Evolutionary conservation across 441 rosid species (phyloP).

Genomic region (Mallotus japonicus): DNA sequence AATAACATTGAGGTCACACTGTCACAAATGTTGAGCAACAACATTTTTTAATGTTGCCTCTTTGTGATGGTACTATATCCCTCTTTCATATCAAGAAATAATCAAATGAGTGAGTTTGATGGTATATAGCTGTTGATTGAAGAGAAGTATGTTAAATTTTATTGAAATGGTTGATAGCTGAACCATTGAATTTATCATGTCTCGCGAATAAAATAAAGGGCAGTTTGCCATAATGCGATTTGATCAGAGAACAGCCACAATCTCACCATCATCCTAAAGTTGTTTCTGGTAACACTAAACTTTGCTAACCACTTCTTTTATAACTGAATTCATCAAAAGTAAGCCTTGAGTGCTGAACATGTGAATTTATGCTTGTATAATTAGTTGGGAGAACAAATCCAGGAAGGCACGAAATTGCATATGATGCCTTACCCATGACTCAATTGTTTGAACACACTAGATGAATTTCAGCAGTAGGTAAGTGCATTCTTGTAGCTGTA

Average conservation of each 20-base stretch:
- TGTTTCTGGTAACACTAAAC: conserved; percentile 41
- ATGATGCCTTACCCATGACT: conserved; percentile 41
- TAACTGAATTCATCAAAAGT: conserved; percentile 32
- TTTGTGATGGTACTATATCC: conserved; percentile 25
- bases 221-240: no score
- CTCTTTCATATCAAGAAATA: conserved; percentile 5
- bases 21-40: conserved; percentile 29
- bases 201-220: no score
- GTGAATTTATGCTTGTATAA: conserved; percentile 19
- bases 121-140: neutral
- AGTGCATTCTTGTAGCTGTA: neutral
- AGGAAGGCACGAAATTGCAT: conserved; percentile 28
- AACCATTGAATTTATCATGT: no score
- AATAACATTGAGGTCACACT: conserved; percentile 16
- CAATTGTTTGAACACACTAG: conserved; percentile 20
- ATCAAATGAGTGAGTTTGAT: conserved; percentile 13
- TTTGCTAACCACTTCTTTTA: conserved; percentile 41
- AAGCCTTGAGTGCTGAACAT: neutral
- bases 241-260: no score
- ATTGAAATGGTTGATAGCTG: conserved; percentile 4
- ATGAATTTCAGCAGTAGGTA: neutral
- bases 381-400: conserved; percentile 39
- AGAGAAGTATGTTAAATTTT: neutral
- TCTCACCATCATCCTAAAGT: conserved; percentile 29
- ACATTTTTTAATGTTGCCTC: conserved; percentile 35